Evolutionary conservation across 305 asterid genomes (phyloP).

Genomic region (Solanum hybrid): DNA sequence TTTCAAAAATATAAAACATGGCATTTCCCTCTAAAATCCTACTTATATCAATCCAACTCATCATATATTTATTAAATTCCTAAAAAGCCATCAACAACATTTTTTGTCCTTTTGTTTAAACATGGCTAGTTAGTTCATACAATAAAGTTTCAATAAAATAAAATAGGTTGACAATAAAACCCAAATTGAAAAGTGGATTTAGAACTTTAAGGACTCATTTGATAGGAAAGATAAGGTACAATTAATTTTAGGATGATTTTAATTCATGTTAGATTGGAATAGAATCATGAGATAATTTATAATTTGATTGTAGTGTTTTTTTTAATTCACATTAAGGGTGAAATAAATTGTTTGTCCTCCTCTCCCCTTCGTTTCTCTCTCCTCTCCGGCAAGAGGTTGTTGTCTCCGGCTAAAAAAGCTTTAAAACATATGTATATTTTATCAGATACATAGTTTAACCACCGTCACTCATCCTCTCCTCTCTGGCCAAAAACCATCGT

Average conservation of each 20-base stretch:
- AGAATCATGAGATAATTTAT: neutral
- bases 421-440: no score
- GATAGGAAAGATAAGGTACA: neutral
- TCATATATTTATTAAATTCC: neutral
- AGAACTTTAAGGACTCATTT: neutral
- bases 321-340: no score
- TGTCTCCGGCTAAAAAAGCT: no score
- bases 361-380: no score
- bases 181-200: neutral
- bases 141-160: neutral
- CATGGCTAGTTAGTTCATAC: neutral
- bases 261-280: neutral
- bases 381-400: no score
- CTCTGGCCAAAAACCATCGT: no score
- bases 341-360: no score
- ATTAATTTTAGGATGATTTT: neutral
- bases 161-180: neutral
- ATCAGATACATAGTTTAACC: no score
- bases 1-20: neutral
- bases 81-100: neutral
- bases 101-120: neutral
- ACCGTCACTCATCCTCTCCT: no score
- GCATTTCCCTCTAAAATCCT: neutral
- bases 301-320: neutral
- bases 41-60: neutral